A percentile compares a stretch with the other conserved stretches of the same genome.
phyloP scores from a whole-genome alignment of 2,329 filamentous ascomycete species.

The Thelonectria rubi region DNA sequence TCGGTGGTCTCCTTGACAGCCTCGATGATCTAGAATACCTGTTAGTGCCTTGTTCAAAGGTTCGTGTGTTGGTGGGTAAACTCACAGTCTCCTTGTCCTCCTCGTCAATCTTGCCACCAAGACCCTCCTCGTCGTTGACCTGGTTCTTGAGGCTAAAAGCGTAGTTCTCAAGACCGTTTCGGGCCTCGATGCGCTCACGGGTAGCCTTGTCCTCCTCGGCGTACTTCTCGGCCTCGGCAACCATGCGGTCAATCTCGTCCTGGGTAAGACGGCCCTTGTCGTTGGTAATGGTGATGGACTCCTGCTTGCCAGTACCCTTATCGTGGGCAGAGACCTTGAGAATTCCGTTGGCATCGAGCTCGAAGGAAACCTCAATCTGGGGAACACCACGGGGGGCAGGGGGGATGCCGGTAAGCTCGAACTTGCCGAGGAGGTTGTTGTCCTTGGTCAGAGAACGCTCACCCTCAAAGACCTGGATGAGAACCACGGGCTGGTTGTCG shows the following conservation, averaged over 20 bases:
- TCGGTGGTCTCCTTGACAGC: conserved; percentile 97
- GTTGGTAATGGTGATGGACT: conserved; percentile 99
- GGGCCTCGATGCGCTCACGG: conserved; percentile 94
- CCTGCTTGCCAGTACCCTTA: conserved; percentile 97
- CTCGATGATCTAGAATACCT: conserved; percentile 74
- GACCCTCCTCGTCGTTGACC: conserved; percentile 94
- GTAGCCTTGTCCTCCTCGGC: conserved; percentile 99
- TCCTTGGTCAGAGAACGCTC: conserved; percentile 95
- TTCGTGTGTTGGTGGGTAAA: conserved; percentile 34
- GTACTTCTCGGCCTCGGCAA: conserved; percentile 97
- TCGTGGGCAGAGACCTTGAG: conserved; percentile 95
- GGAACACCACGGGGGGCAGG: conserved; percentile 95
- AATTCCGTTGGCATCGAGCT: conserved; percentile 98
- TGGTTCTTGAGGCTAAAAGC: conserved; percentile 99
- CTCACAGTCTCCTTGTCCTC: conserved; percentile 96
- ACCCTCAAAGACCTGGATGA: conserved; percentile 96
- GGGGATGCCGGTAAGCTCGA: conserved; percentile 95
- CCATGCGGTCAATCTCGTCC: conserved; percentile 99
- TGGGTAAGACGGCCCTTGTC: conserved; percentile 97
- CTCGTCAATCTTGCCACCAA: conserved; percentile 97
- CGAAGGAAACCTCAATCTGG: conserved; percentile 97
- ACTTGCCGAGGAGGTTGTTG: conserved; percentile 97
- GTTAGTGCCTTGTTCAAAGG: conserved; percentile 45
- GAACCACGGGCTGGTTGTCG: conserved; percentile 94
- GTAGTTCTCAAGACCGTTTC: conserved; percentile 98